Evolutionary conservation across 768 basidiomycete genomes (phyloP).

Genomic region (Tephrocybe rancida): DNA sequence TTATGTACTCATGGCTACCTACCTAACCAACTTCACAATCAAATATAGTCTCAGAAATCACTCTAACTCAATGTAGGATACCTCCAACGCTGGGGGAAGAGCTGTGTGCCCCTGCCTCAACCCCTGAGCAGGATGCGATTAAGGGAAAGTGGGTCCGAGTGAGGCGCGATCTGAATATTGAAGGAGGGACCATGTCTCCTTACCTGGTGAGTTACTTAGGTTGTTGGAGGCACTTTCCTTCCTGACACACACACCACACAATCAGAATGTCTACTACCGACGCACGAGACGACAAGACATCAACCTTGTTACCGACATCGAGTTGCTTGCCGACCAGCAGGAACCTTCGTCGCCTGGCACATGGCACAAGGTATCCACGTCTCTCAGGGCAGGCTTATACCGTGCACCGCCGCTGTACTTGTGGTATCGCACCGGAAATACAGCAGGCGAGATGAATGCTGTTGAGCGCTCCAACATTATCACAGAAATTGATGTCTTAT

Average conservation of each 20-base stretch:
- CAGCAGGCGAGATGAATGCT: conserved; percentile 58
- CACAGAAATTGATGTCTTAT: conserved; percentile 91
- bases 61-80: conserved; percentile 66
- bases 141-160: conserved; percentile 92
- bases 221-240: background rate
- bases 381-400: conserved; percentile 65
- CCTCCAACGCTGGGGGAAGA: conserved; percentile 57
- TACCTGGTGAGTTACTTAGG: conserved; percentile 51
- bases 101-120: conserved; percentile 71
- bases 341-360: conserved; percentile 45
- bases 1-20: background rate
- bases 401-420: conserved; percentile 61
- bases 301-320: conserved; percentile 74
- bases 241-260: background rate
- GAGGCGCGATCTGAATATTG: conserved; percentile 73
- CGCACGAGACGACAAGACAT: conserved; percentile 84
- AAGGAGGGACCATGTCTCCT: conserved; percentile 55
- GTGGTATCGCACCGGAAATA: conserved; percentile 80
- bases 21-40: background rate
- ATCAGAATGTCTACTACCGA: conserved; percentile 75
- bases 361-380: conserved; percentile 69
- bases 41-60: conserved; percentile 76
- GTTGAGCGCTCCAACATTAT: conserved; percentile 66
- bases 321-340: conserved; percentile 60
- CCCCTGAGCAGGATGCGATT: conserved; percentile 71